phyloP scores from a whole-genome alignment of 345 rosid species.

The Brassica incana region DNA sequence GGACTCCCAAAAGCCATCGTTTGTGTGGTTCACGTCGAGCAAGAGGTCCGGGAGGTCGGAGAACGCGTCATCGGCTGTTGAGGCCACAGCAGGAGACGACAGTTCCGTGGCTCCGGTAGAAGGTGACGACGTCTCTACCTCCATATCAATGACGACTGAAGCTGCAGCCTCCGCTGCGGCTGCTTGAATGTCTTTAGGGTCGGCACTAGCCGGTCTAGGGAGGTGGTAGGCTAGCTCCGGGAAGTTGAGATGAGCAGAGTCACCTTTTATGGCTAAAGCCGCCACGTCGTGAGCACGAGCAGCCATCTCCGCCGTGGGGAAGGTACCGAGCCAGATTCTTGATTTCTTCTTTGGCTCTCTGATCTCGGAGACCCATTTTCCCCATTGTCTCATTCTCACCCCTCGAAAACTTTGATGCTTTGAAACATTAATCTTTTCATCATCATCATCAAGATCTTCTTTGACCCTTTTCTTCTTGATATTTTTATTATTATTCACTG shows the following conservation, averaged over 20 bases:
- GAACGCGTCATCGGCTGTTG: conserved; percentile 53
- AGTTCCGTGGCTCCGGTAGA: conserved; percentile 22
- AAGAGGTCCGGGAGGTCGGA: conserved; percentile 70
- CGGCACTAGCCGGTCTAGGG: conserved; percentile 70
- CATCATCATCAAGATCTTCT: conserved; percentile 4
- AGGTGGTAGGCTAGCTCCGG: conserved; percentile 70
- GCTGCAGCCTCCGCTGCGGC: conserved; percentile 80
- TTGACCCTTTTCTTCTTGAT: conserved; percentile 23
- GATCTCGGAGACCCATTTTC: conserved; percentile 98
- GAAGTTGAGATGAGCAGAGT: conserved; percentile 81
- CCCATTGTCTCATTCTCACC: conserved; percentile 93
- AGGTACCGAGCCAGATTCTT: conserved; percentile 97
- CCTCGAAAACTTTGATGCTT: conserved; percentile 75
- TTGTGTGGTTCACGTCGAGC: conserved; percentile 40
- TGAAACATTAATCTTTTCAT: conserved; percentile 22
- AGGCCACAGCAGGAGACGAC: conserved; percentile 24
- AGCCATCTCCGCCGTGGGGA: conserved; percentile 89
- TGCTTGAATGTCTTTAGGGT: conserved; percentile 86
- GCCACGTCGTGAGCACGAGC: conserved; percentile 99
- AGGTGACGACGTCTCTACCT: conserved; percentile 21
- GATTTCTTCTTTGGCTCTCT: conserved; percentile 88
- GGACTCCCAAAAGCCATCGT: conserved; percentile 50
- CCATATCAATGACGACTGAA: conserved; percentile 3
- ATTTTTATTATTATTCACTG: background rate
- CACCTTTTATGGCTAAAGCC: conserved; percentile 77